Percentiles rank a stretch among this genome's conserved stretches.
Conservation (phyloP, 2,329 filamentous ascomycete species). For the Rhynchosporium agropyri region DNA sequence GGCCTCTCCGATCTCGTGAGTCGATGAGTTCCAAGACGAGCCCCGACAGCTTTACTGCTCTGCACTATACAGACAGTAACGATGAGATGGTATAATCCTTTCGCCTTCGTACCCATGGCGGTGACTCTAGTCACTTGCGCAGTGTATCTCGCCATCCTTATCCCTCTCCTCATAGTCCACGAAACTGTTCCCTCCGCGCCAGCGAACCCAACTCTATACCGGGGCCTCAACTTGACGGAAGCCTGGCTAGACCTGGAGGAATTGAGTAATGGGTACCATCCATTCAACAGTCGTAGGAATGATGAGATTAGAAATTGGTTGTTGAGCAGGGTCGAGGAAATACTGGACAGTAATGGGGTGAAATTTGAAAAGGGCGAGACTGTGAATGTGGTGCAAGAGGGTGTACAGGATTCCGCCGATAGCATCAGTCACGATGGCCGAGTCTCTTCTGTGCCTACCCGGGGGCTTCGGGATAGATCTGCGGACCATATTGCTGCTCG, state of each 20-base stretch:
- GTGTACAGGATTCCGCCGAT: constrained; percentile 13
- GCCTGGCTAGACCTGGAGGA: constrained; percentile 83
- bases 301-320: constrained; percentile 79
- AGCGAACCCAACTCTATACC: constrained; percentile 51
- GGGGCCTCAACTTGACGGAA: constrained; percentile 78
- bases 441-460: background rate
- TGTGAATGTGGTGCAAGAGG: constrained; percentile 2
- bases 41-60: constrained; percentile 7
- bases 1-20: background rate
- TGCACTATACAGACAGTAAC: constrained; percentile 19
- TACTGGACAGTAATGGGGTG: constrained; percentile 64
- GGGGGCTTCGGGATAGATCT: background rate
- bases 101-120: constrained; percentile 78
- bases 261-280: constrained; percentile 77
- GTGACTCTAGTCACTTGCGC: constrained; percentile 79
- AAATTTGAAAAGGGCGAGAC: constrained; percentile 48
- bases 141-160: constrained; percentile 77
- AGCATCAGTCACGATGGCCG: constrained; percentile 8
- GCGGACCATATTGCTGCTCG: constrained; percentile 25
- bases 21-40: constrained; percentile 11
- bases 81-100: constrained; percentile 51
- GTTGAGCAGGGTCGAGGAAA: constrained; percentile 68
- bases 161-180: constrained; percentile 73
- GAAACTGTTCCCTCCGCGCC: constrained; percentile 73
- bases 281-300: constrained; percentile 85